Base-by-base conservation (phyloP, 805 yeast genomes). In the Wickerhamomyces chambardii region DNA sequence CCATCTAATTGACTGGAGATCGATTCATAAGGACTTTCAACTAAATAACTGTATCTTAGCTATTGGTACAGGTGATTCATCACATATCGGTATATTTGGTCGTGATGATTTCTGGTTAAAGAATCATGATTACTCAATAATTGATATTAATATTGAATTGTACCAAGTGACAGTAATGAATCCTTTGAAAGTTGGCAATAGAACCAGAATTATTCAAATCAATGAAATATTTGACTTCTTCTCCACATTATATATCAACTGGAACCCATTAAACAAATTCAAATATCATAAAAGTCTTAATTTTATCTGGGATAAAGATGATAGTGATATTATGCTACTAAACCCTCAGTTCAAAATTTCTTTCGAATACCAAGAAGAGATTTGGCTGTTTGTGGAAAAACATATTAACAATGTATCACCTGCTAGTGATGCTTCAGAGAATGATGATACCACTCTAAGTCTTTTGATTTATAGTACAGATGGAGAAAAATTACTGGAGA, bases 121-220 rank as follows among this genome's bases (percentile, higher is more conserved):
- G 4, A 62, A 69, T 27, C 95, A 86, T 55, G 95, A 86, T 53
- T 86, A 84, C 50, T 66, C 83, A 0, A 58, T 85, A 1, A 38
- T 66, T 3, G 69, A 58, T n/a, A 36, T 74, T 5, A 61, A 60
- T 34, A 75, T 76, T 44, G 80, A 82, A 1, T 69, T 70, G 71
- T 29, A 32, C 22, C 9, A 32, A 22, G 37, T 36, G 6, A 17
- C 31, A 4, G 12, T 36, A 2, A 21, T 48, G 17, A 32, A 35
- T 29, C 41, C 36, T 6, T 34, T 28, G 33, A 15, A 30, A 5
- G 19, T 36, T 14, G 33, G 39, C 5, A 42, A 36, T 28, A 43
- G 40, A 10, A 27, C 36, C 26, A 46, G 59, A 27, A 44, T 51
- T 43, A 38, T 57, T 30, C 48, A 51, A 6, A 54, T 59, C 26